Conservation (phyloP, 1,284 basidiomycete genomes). For the Caloboletus firmus region DNA sequence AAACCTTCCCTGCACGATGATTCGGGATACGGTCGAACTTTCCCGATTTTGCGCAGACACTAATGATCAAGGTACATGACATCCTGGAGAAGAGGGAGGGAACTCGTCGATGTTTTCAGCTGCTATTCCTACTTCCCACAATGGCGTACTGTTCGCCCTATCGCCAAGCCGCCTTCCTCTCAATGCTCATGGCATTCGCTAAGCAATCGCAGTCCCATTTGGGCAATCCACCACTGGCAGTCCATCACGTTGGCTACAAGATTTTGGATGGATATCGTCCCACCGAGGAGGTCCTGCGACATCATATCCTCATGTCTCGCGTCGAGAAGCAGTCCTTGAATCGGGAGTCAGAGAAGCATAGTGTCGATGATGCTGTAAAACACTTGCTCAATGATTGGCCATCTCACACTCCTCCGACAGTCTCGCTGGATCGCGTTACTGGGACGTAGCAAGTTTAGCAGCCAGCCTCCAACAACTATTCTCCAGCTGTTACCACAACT, state of each 20-base stretch:
- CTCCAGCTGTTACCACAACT: slow-evolving; percentile 2
- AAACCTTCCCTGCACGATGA: neutral
- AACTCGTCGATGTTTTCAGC: neutral
- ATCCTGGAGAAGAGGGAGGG: neutral
- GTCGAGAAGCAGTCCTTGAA: neutral
- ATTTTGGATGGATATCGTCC: no score
- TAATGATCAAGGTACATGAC: neutral
- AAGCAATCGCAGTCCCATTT: neutral
- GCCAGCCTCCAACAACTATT: neutral
- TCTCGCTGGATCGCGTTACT: neutral
- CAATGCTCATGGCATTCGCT: neutral
- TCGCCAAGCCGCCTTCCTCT: no score
- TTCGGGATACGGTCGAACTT: no score
- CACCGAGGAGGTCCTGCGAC: neutral
- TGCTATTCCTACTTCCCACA: no score
- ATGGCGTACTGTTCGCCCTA: no score
- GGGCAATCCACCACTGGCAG: neutral
- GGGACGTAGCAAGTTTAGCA: neutral
- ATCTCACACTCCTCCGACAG: no score
- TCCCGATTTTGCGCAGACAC: neutral
- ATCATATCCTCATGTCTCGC: neutral
- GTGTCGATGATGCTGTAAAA: neutral
- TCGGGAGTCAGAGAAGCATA: neutral
- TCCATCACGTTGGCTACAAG: no score
- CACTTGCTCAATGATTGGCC: neutral